Base-by-base conservation (phyloP, 176 grass and related monocot genomes). In the Zizania latifolia region DNA sequence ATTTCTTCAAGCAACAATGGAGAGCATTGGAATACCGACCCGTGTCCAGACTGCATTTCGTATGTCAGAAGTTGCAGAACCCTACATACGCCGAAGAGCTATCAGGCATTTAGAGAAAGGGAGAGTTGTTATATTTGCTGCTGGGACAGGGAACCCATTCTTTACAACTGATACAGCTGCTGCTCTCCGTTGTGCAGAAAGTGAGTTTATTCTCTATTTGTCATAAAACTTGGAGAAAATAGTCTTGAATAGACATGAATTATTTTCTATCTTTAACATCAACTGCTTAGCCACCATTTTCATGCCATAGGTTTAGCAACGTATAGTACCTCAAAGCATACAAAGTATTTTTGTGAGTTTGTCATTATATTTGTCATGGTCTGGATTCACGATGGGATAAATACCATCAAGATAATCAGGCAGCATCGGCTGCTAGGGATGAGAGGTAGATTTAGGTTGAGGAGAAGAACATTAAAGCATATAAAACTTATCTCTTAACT, bases 1-100 rank as follows among this genome's bases (percentile, higher is more conserved):
- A 79, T 99, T 94, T 79, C 78, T 99, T 82, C 95, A 99, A 89
- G 91, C 95, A 63, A 99, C 95, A 54, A 99, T 99, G 95, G 95
- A 99, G 84, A 99, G 95, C 78, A 89, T 99, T 41, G 95, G 95
- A 53, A 93, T 99, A 72, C 95, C 95, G 0, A 99, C 95, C 37
- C 88, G 91, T 70, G 95, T 99, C 40, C 95, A 99, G 71, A 99
- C 95, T 31, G 95, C 95, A 34, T 99, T 99, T 76, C 88, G 95
- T 63, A 99, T 99, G 89, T 99, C 95, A 76, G 95, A 99, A 86
- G 91, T 99, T 41, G 95, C 95, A 46, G 95, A 99, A 71, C 95
- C 95, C 27, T 99, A 99, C 86, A 99, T 99, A 78, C 88, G 89
- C 37, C 86, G 91, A 71, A 89, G 95, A 39, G 95, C 95, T 79